Base-by-base conservation (phyloP, 768 basidiomycete species). In the Chalciporus sphaerocephalus region DNA sequence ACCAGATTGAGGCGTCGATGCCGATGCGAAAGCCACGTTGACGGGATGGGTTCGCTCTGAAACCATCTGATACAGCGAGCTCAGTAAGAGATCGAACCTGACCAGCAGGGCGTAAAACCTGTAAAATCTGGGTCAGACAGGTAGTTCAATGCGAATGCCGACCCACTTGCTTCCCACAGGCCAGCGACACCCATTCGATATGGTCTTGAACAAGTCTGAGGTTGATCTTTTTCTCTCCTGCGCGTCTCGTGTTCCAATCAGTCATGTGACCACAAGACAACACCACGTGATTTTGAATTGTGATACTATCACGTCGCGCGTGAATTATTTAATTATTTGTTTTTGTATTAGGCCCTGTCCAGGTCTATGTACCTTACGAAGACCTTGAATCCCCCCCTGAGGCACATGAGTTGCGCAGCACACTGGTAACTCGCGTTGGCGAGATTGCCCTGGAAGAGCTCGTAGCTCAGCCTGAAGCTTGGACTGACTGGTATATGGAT, bases 1-100 rank as follows among this genome's bases (percentile, higher is more conserved):
- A 86, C 86, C 85, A 88, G 44, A 90, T 65, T 65, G 71, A 84
- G 15, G 89, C 89, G 58, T 95, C 92, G 38, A 94, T 90, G 3
- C 92, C 92, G 23, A 95, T 70, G 17, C 88, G 79, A 51, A 84
- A 85, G 7, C 89, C 91, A 36, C 90, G 77, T 24, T 79, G 68
- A 17, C 78, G 76, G 27, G 75, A 69, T 1, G 74, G 72, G 56
- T 89, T 89, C 16, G 74, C 70, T 42, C 80, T 72, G 59, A 92
- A 89, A 0, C 91, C 89, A 42, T 92, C 82, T 24, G 73, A 71
- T 22, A 89, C 78, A 1, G 89, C 78, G 21, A 93, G 69, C 38
- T 89, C 79, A 0, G 87, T 87, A 28, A 93, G 67, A 9, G 92
- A 92, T 23, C 87, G 81, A 9, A 74, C 71, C 55, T 81, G 72